Base-by-base conservation (phyloP, 2,329 filamentous ascomycete species). In the Chrysosphaeria jannelii region DNA sequence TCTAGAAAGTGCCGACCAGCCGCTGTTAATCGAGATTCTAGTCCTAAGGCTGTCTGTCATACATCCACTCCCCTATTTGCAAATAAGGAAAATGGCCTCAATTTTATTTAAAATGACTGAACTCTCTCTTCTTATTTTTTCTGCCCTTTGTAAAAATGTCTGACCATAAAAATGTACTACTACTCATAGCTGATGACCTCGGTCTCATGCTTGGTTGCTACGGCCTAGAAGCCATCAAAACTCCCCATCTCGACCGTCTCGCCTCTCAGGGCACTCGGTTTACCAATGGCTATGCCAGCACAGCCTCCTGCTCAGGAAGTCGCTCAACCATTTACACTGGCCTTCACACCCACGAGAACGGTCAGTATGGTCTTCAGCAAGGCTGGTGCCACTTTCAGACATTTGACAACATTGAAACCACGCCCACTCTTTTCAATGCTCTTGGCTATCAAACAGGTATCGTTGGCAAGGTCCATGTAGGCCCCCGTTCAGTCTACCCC, bases 401-500 rank as follows among this genome's bases (percentile, higher is more conserved):
- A 0, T 47, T 44, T 27, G 40, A 48, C 20, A 36, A 48, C 27
- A 35, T 53, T 14, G 40, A 52, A 21, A 47, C 46, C 1, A 34
- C 37, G 0, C 50, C 50, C 2, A 19, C 28, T 0, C 26, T 51
- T 0, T 42, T 55, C 29, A 40, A 40, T 10, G 24, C 33, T 3
- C 29, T 35, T 1, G 49, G 46, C 1, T 51, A 52, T 28, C 40
- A 36, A 20, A 54, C 50, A 1, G 50, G 47, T 0, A 46, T 56
- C 12, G 33, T 53, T 3, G 48, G 48, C 3, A 54, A 55, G 30
- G 36, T 54, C 0, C 51, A 55, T 22, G 50, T 54, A 8, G 47
- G 47, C 1, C 49, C 48, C 0, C 20, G 24, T 0, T 22, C 23
- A 1, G 36, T 38, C 0, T 53, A 51, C 26, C 45, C 45, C 0